Percentiles rank a stretch among this genome's conserved stretches.
phyloP scores from a whole-genome alignment of 2,329 filamentous ascomycete species.

The Aureobasidium melanogenum region DNA sequence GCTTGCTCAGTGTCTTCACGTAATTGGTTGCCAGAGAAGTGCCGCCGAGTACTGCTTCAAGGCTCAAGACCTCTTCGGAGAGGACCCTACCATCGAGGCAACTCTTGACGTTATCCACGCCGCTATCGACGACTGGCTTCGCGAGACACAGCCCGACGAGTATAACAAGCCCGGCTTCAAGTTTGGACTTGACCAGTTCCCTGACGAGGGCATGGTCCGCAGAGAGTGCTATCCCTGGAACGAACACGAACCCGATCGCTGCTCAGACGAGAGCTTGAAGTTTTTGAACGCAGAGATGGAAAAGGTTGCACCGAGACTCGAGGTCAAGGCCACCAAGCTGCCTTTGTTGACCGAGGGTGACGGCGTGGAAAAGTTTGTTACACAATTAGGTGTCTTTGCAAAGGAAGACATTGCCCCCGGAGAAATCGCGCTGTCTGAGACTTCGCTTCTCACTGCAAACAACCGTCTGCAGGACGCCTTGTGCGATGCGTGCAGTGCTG shows the following conservation, averaged over 20 bases:
- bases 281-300: conserved; percentile 64
- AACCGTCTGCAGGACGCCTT: conserved; percentile 78
- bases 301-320: conserved; percentile 68
- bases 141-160: conserved; percentile 17
- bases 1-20: conserved; percentile 11
- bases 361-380: conserved; percentile 36
- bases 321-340: conserved; percentile 65
- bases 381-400: conserved; percentile 86
- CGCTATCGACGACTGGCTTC: conserved; percentile 18
- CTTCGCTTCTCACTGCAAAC: conserved; percentile 79
- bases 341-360: conserved; percentile 50
- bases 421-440: conserved; percentile 70
- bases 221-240: conserved; percentile 59
- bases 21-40: conserved; percentile 34
- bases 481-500: conserved; percentile 80
- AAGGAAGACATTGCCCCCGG: conserved; percentile 69
- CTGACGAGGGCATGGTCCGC: conserved; percentile 61
- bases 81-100: conserved; percentile 48
- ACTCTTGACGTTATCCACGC: conserved; percentile 43
- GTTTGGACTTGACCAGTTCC: conserved; percentile 40
- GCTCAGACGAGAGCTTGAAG: conserved; percentile 46
- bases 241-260: conserved; percentile 49
- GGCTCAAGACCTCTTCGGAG: conserved; percentile 47
- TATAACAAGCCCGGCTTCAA: conserved; percentile 9
- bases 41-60: conserved; percentile 57